Base-by-base conservation (phyloP, 345 rosid species). In the Boechera retrofracta region DNA sequence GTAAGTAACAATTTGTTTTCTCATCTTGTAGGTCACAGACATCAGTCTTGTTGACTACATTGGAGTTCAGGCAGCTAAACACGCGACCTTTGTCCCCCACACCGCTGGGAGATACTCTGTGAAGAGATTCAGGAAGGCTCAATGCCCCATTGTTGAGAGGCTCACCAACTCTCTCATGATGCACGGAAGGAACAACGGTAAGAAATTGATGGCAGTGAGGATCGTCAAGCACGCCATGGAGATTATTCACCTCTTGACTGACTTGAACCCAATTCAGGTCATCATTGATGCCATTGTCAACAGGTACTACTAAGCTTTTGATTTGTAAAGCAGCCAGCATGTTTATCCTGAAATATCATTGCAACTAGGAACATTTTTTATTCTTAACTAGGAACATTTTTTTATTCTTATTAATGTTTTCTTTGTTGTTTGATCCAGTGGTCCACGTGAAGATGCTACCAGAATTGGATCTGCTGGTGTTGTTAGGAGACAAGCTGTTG, bases 381-480 rank as follows among this genome's bases (percentile, higher is more conserved):
- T 73, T 8, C 61, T 73, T 8, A 16, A 33, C 26, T 1, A 16
- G 38, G 26, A 18, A 0, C 42, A 1, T 0, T 3, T 24, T 18
- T 64, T n/a, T 16, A 53, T 73, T 8, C 61, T 73, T 8, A 68
- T 53, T 64, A 28, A 44, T 10, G 51, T n/a, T 72, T 65, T 41
- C 39, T 56, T 41, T 72, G 68, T 29, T 32, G 15, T 7, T 60
- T 73, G 70, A 61, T 7, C 18, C 79, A 89, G 97, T 75, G 93
- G 97, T 18, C 97, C 96, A 0, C 86, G 93, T 55, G 96, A 92
- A 77, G 97, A 89, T 81, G 93, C 96, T 1, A 89, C 96, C 4
- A 84, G 93, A 21, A 92, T 92, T 68, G 97, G 97, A 4, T 89
- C 93, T 44, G 95, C 95, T 77, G 97, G 97, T 81, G 93, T 87